Base-by-base conservation (phyloP, 1,139 yeast genomes). In the Eremothecium cymbalariae region DNA sequence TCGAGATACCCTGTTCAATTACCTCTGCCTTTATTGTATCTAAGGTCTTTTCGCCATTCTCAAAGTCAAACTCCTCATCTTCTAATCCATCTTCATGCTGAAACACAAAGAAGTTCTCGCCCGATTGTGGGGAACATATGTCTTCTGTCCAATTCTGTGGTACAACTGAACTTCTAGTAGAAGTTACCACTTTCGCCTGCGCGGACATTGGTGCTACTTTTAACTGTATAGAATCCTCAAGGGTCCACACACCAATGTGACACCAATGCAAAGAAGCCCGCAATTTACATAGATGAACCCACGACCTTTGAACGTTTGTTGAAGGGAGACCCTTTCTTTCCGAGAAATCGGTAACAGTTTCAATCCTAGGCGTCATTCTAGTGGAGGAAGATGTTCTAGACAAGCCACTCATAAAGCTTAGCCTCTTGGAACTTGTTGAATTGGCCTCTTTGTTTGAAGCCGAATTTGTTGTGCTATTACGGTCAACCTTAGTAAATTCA, bases 181-280 rank as follows among this genome's bases (percentile, higher is more conserved):
- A 8, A n/a, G 30, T 8, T 15, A 9, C 34, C 40, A 16, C 37
- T 38, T 9, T 35, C 30, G 48, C 53, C 8, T 44, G 48, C 4
- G 39, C 24, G 9, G 46, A 47, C 11, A 45, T 18, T 5, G 65
- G 65, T 2, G 57, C 58, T 21, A 62, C 51, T 34, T 50, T 55
- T 4, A 59, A 47, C 9, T 51, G 48, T 13, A 53, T 40, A 2
- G 61, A 46, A 42, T 59, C 53, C 18, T 56, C 65, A 3, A 53
- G 36, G 13, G 60, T 61, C 68, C 65, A 63, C 4, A 64, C 53
- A 24, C 97, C 97, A 19, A 79, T 59, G 45, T 85, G 76, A n/a
- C 93, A 69, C 90, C 94, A 88, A 59, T 81, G 84, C 46, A 86
- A 67, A 43, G 74, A 71, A 19, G 71, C 70, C 39, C 81, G 65